Conservation (phyloP, 2,329 filamentous ascomycete species). For the Fusarium aywerte region DNA sequence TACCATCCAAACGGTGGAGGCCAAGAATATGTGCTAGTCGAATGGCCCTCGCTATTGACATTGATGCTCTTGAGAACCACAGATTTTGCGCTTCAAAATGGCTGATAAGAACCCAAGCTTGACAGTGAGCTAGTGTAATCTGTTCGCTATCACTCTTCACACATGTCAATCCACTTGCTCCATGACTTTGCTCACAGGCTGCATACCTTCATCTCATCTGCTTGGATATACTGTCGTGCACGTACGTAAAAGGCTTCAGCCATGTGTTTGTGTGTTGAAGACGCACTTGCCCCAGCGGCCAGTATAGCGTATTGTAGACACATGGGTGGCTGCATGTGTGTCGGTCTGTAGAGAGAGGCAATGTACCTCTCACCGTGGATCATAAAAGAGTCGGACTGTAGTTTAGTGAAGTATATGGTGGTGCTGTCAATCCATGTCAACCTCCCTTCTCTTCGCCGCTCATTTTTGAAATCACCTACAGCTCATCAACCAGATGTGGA, state of each 20-base stretch:
- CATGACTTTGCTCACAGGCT: accelerated
- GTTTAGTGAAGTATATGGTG: conserved; percentile 72
- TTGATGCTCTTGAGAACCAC: conserved; percentile 82
- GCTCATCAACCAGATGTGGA: conserved; percentile 27
- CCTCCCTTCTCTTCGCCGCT: accelerated
- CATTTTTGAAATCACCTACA: conserved; percentile 1
- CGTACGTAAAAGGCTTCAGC: conserved; percentile 82
- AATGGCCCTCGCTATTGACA: conserved; percentile 77
- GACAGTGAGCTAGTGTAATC: conserved; percentile 63
- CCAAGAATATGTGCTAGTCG: conserved; percentile 82
- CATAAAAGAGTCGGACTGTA: conserved; percentile 76
- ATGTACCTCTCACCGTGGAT: conserved; percentile 79
- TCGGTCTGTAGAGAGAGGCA: conserved; percentile 73
- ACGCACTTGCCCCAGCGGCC: conserved; percentile 74
- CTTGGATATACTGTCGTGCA: conserved; percentile 82
- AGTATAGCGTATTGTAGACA: conserved; percentile 86
- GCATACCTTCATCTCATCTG: conserved; percentile 78
- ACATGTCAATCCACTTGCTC: conserved; percentile 66
- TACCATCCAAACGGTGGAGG: conserved; percentile 66
- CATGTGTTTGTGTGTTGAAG: conserved; percentile 73
- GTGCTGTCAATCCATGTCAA: neutral
- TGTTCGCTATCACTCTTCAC: conserved; percentile 59
- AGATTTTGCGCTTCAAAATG: conserved; percentile 83
- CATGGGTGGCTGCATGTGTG: conserved; percentile 80
- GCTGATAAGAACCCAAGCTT: conserved; percentile 77